These are phyloP conservation scores for Lodderomyces pseudojiufengensis DNA, from an alignment of 1,139 yeast species.

Conservation along the genomic window DNA sequence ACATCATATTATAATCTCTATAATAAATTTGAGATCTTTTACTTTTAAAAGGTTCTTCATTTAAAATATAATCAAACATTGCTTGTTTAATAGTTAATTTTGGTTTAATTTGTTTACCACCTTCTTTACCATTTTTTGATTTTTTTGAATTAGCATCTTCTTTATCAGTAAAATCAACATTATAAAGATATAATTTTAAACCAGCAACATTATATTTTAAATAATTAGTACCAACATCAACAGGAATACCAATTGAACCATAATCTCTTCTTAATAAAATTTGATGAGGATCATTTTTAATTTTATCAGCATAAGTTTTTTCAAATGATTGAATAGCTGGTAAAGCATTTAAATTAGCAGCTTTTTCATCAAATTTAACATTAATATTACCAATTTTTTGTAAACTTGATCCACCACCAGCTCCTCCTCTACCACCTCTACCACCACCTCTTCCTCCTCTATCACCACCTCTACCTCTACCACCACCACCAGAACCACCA, in stretches of 20 bases:
- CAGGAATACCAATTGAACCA: conserved; percentile 10
- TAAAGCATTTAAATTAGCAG: neutral
- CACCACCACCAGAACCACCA: neutral
- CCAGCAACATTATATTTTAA: conserved; percentile 11
- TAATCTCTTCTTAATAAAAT: conserved; percentile 11
- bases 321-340: conserved; percentile 6
- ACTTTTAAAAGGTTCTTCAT: conserved; percentile 12
- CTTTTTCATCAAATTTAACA: neutral
- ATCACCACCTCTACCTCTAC: conserved; percentile 1
- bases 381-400: neutral
- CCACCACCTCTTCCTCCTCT: neutral
- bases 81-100: conserved; percentile 7
- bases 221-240: conserved; percentile 11
- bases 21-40: conserved; percentile 11
- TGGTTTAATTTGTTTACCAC: neutral
- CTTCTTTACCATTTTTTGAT: conserved; percentile 3
- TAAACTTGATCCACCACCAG: conserved; percentile 1
- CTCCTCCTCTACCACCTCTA: conserved; percentile 1
- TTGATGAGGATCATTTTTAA: conserved; percentile 5
- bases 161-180: conserved; percentile 9
- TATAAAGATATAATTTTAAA: conserved; percentile 12
- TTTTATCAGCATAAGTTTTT: conserved; percentile 5
- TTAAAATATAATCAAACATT: conserved; percentile 10
- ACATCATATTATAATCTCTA: conserved; percentile 9
- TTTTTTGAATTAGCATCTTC: conserved; percentile 1